Evolutionary conservation across 1,139 yeast species (phyloP), one percentile per base, ranked within the genome.

Genomic region (Candida tropicalis): DNA sequence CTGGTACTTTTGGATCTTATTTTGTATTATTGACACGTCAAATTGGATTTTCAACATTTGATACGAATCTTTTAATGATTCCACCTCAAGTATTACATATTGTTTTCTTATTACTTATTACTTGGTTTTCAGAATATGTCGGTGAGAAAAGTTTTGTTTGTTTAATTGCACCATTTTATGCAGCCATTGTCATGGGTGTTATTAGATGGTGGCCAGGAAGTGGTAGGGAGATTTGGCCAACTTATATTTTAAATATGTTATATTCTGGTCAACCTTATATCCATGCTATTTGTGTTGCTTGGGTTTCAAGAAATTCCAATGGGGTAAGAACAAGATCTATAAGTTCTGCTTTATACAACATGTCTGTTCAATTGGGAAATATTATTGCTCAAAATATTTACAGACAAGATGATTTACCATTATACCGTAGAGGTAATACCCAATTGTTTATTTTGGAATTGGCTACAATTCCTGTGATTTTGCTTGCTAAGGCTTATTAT

Each of bases 241-340:
- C 83, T 1, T 82, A 77, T 63, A 71, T 63, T 1, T 52, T 80
- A 16, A 65, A 72, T 33, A 73, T 82, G 0, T 51, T 81, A 32
- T 54, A 74, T 1, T 57, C 77, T 17, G 82, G 81, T 2, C 70
- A 69, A 37, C 79, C 79, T 0, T 80, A 79, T 45, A 67, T 58
- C 33, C 63, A 80, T 58, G 82, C 86, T 2, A 68, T 82, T 43
- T 66, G 75, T 51, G 82, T 81, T 35, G 66, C 81, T 4, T 80
- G 87, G 83, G 73, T 77, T 40, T 80, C 87, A 1, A 63, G 78
- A 41, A 83, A 82, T 52, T 72, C 87, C 11, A 79, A 80, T 50
- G 70, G 82, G 23, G 82, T 84, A 18, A 63, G 81, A 36, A 68
- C 79, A 5, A 67, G 90, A 53, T 76, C 88, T 0, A 76, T 83